Evolutionary conservation across 129 eudicot species (phyloP).

Genomic region (Flaveria trinervia): DNA sequence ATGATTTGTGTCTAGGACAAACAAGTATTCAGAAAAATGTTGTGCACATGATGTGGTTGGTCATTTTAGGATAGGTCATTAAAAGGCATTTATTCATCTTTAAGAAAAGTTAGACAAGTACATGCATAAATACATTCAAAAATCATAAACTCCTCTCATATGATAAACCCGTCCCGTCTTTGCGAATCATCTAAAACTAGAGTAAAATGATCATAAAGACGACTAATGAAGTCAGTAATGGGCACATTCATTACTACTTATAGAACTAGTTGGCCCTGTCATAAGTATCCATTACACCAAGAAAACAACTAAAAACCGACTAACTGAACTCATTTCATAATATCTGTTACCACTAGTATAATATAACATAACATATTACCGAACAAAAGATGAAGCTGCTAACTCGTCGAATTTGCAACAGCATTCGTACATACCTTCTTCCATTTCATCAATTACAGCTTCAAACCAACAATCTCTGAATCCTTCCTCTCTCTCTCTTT

Average conservation of each 20-base stretch:
- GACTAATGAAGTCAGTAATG: not conserved
- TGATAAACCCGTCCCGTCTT: not conserved
- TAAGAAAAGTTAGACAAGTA: no score
- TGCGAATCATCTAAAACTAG: no score
- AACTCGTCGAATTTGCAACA: conserved; percentile 40
- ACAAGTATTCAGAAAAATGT: not conserved
- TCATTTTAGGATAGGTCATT: not conserved
- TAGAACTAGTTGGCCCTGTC: not conserved
- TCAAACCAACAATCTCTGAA: conserved; percentile 31
- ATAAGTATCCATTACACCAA: not conserved
- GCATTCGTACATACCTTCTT: conserved; percentile 27
- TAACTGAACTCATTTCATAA: not conserved
- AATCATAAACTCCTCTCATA: not conserved
- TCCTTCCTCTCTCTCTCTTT: conserved; percentile 36
- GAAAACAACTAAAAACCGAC: not conserved
- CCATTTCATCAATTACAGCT: conserved; percentile 27
- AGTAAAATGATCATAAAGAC: not conserved
- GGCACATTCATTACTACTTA: conserved; percentile 3
- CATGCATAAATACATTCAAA: not conserved
- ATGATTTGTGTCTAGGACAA: not conserved
- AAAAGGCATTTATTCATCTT: not conserved
- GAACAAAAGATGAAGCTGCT: conserved; percentile 38
- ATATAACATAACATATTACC: not conserved
- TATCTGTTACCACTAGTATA: not conserved
- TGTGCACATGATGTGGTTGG: conserved; percentile 24